Conservation (phyloP, 1,284 basidiomycete species). For the Boletus nobilissimus region DNA sequence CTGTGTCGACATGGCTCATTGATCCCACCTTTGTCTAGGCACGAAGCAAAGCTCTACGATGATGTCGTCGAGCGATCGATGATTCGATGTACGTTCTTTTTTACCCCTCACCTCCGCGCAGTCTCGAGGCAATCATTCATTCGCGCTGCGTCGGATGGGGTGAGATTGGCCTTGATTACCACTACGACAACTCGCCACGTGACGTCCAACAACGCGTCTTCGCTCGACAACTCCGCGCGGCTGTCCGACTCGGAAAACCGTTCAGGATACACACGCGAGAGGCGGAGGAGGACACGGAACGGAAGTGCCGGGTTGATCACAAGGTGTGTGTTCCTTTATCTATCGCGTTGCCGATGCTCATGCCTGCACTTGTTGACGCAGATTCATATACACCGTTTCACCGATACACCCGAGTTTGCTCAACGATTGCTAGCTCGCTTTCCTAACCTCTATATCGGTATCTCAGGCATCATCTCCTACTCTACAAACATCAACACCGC, state of each 20-base stretch:
- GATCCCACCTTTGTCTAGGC: conserved; percentile 52
- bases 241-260: conserved; percentile 74
- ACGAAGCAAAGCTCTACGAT: conserved; percentile 75
- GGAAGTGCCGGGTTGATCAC: conserved; percentile 75
- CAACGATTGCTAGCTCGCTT: conserved; percentile 75
- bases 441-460: conserved; percentile 81
- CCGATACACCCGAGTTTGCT: conserved; percentile 79
- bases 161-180: conserved; percentile 87
- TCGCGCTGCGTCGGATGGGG: conserved; percentile 86
- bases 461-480: conserved; percentile 85
- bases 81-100: no score
- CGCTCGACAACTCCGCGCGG: conserved; percentile 70
- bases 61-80: conserved; percentile 75
- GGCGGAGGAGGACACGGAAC: conserved; percentile 82
- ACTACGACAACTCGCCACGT: conserved; percentile 80
- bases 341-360: not conserved
- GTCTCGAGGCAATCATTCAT: conserved; percentile 78
- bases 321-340: conserved; percentile 52
- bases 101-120: conserved; percentile 42
- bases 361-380: conserved; percentile 47
- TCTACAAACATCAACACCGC: conserved; percentile 76
- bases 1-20: conserved; percentile 6
- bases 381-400: conserved; percentile 86
- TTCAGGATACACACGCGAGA: conserved; percentile 84
- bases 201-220: conserved; percentile 74